phyloP scores from a whole-genome alignment of 169 alveolate genomes.

The Plasmodium adleri region DNA sequence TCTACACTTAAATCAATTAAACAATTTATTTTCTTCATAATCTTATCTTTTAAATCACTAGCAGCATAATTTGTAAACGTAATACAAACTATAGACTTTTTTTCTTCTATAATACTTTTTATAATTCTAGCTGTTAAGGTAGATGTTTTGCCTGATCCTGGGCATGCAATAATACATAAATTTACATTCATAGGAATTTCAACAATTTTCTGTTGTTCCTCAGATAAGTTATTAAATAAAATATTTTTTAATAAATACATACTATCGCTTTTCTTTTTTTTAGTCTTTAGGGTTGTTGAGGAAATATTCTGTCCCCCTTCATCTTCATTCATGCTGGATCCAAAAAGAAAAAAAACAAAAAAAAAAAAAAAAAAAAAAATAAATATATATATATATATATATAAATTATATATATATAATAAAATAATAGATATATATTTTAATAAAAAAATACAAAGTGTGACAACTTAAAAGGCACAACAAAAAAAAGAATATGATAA shows the following conservation, averaged over 20 bases:
- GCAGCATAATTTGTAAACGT: constrained; percentile 85
- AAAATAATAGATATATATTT: no score
- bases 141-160: constrained; percentile 90
- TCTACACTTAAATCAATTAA: constrained; percentile 28
- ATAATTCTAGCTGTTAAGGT: constrained; percentile 87
- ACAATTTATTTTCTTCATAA: constrained; percentile 52
- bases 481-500: no score
- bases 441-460: no score
- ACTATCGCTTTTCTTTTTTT: neutral
- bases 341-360: no score
- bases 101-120: constrained; percentile 76
- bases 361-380: no score
- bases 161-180: constrained; percentile 86
- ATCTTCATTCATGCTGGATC: neutral
- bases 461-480: no score
- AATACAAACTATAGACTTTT: constrained; percentile 78
- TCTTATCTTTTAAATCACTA: constrained; percentile 79
- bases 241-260: constrained; percentile 49
- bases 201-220: constrained; percentile 84
- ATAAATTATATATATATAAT: no score
- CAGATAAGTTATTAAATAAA: constrained; percentile 79
- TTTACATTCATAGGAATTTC: constrained; percentile 76
- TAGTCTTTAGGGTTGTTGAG: neutral
- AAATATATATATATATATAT: no score
- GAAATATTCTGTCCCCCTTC: neutral